Conservation (phyloP, 2,329 filamentous ascomycete genomes). For the Diaporthe aspalathi region DNA sequence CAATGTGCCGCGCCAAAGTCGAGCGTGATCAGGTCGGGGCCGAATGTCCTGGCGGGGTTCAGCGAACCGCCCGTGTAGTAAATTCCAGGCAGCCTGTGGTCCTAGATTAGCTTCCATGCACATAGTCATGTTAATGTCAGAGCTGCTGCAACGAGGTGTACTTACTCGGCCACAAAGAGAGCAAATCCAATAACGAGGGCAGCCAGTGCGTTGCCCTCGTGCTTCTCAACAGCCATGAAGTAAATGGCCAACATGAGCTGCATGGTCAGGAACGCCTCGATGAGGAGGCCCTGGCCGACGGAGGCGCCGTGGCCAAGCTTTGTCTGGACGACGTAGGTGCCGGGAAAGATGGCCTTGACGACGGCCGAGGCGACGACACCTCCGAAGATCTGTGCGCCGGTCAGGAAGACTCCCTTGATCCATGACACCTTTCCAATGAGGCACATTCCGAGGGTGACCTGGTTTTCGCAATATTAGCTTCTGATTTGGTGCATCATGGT, state of each 20-base stretch:
- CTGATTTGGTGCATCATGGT: neutral
- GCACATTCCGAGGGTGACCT: conserved; percentile 57
- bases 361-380: conserved; percentile 56
- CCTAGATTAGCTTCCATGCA: neutral
- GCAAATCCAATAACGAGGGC: conserved; percentile 36
- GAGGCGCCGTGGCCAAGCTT: conserved; percentile 56
- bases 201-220: conserved; percentile 63
- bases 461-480: neutral
- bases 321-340: conserved; percentile 57
- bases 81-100: conserved; percentile 45
- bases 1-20: conserved; percentile 57
- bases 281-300: conserved; percentile 61
- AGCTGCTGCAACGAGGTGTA: neutral
- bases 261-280: conserved; percentile 64
- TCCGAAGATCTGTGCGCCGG: conserved; percentile 39
- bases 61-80: conserved; percentile 58
- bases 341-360: conserved; percentile 51
- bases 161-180: conserved; percentile 32
- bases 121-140: neutral
- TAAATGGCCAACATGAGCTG: conserved; percentile 63
- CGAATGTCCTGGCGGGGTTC: conserved; percentile 61
- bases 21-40: conserved; percentile 55
- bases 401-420: conserved; percentile 52
- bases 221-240: conserved; percentile 71
- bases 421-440: conserved; percentile 57